Conservation (phyloP, 73 alveolate genomes). For the Paramecium biaurelia region DNA sequence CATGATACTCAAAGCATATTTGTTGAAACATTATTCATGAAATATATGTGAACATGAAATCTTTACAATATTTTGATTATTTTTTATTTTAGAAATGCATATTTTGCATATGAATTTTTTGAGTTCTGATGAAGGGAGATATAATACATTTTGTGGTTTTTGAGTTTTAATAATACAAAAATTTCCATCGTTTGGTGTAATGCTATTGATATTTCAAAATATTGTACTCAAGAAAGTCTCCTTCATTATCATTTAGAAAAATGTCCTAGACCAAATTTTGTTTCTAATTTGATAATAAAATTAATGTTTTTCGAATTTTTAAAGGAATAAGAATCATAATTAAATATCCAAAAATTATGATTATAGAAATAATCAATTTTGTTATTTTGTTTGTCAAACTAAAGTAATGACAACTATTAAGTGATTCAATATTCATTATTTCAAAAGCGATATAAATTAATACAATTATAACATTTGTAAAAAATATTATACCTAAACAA, state of each 20-base stretch:
- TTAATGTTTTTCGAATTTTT: neutral
- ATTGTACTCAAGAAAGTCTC: neutral
- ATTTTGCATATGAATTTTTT: neutral
- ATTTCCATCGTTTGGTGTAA: neutral
- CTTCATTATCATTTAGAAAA: neutral
- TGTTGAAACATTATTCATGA: neutral
- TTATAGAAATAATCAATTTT: neutral
- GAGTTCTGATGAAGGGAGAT: neutral
- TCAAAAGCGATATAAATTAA: neutral
- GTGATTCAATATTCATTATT: neutral
- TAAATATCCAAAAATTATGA: neutral
- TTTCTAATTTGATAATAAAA: neutral
- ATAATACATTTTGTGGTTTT: neutral
- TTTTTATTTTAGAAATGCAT: neutral
- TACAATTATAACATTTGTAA: neutral
- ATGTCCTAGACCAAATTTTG: neutral
- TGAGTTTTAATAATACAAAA: neutral
- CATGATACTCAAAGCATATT: neutral
- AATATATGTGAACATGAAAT: neutral
- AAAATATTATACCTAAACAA: neutral
- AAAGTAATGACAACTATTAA: neutral
- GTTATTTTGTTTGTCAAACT: neutral
- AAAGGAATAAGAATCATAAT: neutral
- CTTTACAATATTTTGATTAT: neutral
- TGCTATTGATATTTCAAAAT: neutral